Evolutionary conservation across 371 early-diverging fungal genomes (phyloP).

Genomic region (Sanchytrium tribonematis): DNA sequence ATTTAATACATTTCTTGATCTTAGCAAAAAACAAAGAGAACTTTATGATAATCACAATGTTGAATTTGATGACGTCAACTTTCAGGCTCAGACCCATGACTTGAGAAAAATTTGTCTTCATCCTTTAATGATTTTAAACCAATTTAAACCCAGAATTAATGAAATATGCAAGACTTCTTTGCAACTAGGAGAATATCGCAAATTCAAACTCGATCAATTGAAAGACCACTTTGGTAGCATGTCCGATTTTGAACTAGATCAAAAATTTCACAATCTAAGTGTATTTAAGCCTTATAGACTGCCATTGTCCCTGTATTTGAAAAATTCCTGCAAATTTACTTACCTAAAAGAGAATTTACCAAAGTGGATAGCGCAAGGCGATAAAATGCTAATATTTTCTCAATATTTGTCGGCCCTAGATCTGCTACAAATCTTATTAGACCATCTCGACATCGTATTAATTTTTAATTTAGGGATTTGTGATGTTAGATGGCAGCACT

Average conservation of each 20-base stretch:
- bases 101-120: conserved; percentile 64
- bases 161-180: conserved; percentile 21
- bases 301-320: conserved; percentile 42
- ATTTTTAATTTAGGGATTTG: neutral
- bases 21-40: neutral
- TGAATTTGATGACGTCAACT: conserved; percentile 6
- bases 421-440: conserved; percentile 47
- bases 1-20: neutral
- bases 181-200: neutral
- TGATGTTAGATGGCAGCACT: conserved; percentile 12
- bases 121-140: conserved; percentile 52
- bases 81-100: conserved; percentile 24
- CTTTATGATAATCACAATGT: neutral
- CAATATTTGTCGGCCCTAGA: conserved; percentile 43
- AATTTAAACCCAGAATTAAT: conserved; percentile 45
- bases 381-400: conserved; percentile 79
- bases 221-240: neutral
- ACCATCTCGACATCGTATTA: conserved; percentile 43
- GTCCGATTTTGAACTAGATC: neutral
- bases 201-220: neutral
- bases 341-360: conserved; percentile 56
- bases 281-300: conserved; percentile 20
- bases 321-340: conserved; percentile 62
- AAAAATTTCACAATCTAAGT: neutral
- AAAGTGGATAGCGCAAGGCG: conserved; percentile 45